phyloP scores from a whole-genome alignment of 129 eudicot species.

The Calendula officinalis region DNA sequence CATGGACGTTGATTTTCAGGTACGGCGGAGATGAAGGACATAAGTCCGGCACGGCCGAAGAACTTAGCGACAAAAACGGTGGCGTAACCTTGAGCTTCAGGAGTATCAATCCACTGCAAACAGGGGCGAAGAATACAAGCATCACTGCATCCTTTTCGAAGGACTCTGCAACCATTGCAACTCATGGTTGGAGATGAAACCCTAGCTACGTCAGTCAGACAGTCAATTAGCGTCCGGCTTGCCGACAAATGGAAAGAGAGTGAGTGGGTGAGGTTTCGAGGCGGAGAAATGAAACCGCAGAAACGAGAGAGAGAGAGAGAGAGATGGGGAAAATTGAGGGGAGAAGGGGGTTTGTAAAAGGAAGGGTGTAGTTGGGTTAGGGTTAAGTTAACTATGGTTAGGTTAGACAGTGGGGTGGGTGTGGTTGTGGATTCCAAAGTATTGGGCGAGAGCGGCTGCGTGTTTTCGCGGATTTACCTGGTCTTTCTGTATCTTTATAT shows the following conservation, averaged over 20 bases:
- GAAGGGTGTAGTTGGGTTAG: background rate
- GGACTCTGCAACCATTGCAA: constrained; percentile 93
- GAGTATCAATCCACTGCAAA: constrained; percentile 73
- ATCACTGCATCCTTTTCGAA: constrained; percentile 89
- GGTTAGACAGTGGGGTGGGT: constrained; percentile 26
- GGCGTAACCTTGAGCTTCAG: constrained; percentile 91
- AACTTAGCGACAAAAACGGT: constrained; percentile 92
- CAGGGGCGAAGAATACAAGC: constrained; percentile 75
- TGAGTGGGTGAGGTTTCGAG: constrained; percentile 17
- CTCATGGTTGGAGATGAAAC: constrained; percentile 46
- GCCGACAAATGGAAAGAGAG: constrained; percentile 6
- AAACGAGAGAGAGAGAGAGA: background rate
- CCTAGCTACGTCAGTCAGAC: background rate
- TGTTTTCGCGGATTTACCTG: constrained; percentile 79
- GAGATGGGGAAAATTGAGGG: constrained; percentile 20
- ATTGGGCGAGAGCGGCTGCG: constrained; percentile 86
- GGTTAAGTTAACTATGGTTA: constrained; percentile 25
- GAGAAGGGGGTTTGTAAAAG: constrained; percentile 27
- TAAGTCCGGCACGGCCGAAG: constrained; percentile 97
- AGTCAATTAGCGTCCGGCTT: too few relatives aligned
- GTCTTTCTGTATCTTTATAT: background rate
- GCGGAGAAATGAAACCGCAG: constrained; percentile 44
- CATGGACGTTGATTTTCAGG: constrained; percentile 76
- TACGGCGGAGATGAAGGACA: constrained; percentile 86
- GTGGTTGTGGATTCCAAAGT: constrained; percentile 64